Percentiles rank a stretch among this genome's conserved stretches.
Evolutionary conservation across 2,329 filamentous ascomycete genomes (phyloP).

Genomic region (Sporothrix luriei): DNA sequence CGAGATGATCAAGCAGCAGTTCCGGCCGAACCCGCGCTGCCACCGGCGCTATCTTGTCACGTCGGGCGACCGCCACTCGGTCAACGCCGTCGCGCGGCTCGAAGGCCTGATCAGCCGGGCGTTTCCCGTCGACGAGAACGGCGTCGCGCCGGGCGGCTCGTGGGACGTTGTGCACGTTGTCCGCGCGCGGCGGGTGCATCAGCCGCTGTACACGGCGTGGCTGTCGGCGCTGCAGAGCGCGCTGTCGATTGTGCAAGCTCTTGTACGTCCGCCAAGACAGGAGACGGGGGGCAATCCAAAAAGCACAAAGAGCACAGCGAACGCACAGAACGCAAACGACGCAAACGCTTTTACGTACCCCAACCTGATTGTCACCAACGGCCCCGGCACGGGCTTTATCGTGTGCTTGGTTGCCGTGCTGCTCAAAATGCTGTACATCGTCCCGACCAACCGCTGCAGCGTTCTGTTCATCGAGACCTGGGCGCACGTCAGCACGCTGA

Average conservation of each 20-base stretch:
- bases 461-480: slow-evolving; percentile 91
- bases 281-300: too few relatives aligned
- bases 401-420: slow-evolving; percentile 58
- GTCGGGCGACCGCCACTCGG: slow-evolving; percentile 73
- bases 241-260: slow-evolving; percentile 47
- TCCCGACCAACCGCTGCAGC: slow-evolving; percentile 61
- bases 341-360: slow-evolving; percentile 54
- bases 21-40: slow-evolving; percentile 53
- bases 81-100: slow-evolving; percentile 64
- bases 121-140: slow-evolving; percentile 38
- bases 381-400: slow-evolving; percentile 84
- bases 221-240: slow-evolving; percentile 65
- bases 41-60: slow-evolving; percentile 82
- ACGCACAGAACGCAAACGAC: not conserved
- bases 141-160: slow-evolving; percentile 45
- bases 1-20: slow-evolving; percentile 69
- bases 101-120: slow-evolving; percentile 53
- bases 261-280: slow-evolving; percentile 39
- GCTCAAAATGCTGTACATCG: slow-evolving; percentile 51
- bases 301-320: not conserved
- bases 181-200: slow-evolving; percentile 79
- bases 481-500: slow-evolving; percentile 80
- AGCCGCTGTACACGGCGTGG: slow-evolving; percentile 73
- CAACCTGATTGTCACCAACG: slow-evolving; percentile 81
- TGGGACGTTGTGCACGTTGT: slow-evolving; percentile 70